Conservation (phyloP, 495 filamentous ascomycete genomes). For the Lasiosphaeriaceae sp. region DNA sequence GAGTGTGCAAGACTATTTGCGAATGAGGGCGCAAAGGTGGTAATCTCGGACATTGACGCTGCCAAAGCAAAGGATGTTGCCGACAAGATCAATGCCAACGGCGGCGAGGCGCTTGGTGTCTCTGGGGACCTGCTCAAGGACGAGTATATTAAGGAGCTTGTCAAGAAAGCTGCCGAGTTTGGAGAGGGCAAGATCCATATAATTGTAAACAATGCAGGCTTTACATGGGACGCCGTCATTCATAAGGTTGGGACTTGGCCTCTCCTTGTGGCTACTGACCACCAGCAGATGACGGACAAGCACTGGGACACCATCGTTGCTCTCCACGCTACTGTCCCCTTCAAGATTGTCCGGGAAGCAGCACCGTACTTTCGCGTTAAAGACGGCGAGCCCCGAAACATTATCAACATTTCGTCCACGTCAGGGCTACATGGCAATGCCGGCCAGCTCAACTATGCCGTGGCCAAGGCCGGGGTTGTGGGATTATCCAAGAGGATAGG, state of each 20-base stretch:
- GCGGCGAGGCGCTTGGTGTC: constrained; percentile 64
- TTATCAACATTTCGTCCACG: constrained; percentile 79
- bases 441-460: constrained; percentile 80
- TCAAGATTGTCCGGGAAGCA: constrained; percentile 73
- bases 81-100: constrained; percentile 58
- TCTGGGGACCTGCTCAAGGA: constrained; percentile 69
- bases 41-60: constrained; percentile 77
- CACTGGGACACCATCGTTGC: constrained; percentile 85
- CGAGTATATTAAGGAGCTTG: constrained; percentile 60
- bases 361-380: constrained; percentile 83
- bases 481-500: constrained; percentile 83
- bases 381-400: constrained; percentile 70
- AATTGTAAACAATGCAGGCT: constrained; percentile 82
- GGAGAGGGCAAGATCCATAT: constrained; percentile 83
- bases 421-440: constrained; percentile 79
- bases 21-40: constrained; percentile 78
- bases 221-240: constrained; percentile 88
- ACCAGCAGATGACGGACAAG: constrained; percentile 69
- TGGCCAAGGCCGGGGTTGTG: constrained; percentile 76
- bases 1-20: constrained; percentile 78
- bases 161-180: constrained; percentile 72
- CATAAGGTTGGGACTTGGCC: constrained; percentile 59
- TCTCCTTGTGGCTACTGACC: constrained; percentile 23
- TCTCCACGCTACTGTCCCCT: constrained; percentile 77
- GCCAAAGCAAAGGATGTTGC: constrained; percentile 62